Evolutionary conservation across 2,329 filamentous ascomycete species (phyloP), one percentile per base, ranked within the genome.

Genomic region (Myriosclerotinia duriaeana): DNA sequence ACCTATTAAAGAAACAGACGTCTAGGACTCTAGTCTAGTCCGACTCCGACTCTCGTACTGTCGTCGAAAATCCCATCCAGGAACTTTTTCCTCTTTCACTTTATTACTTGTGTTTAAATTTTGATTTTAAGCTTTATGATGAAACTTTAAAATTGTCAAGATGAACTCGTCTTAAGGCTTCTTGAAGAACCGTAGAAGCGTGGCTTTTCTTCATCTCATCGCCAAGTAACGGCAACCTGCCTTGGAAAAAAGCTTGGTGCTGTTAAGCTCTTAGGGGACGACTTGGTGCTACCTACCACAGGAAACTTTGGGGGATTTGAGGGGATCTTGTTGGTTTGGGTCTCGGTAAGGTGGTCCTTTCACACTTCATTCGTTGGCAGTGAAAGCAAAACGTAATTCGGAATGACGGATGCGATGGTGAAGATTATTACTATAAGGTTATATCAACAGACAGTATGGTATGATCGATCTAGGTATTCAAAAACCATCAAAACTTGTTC

Each of bases 221-320:
- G 62, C 62, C 62, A 64, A 64, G 62, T 50, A 64, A 46, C 34
- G 38, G 30, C 40, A 20, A 58, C 53, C 56, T 46, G 52, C 38
- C 62, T 64, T 56, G 62, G 50, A 14, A n/a, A n/a, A 64, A 64
- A 64, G 62, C 62, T 64, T 64, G 62, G 53, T 64, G 40, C 40
- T 40, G 53, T 56, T 64, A 64, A 64, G 62, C 62, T 56, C 50
- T 52, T 36, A 46, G 52, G 52, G 40, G 26, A 26, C 34, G 22
- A 40, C 38, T 56, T 42, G 22, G 60, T 53, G 17, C 46, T 34
- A 53, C 48, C 6, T 26, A 48, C n/a, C 20, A 20, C 26, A 26
- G 46, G 20, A 56, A 56, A 46, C n/a, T 64, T 44, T 40, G 22
- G 50, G 50, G 30, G 20, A 34, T 53, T 53, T 53, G 46, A 34